Percentiles rank a stretch among this genome's conserved stretches.
phyloP scores from a whole-genome alignment of 495 filamentous ascomycete genomes.

The Podospora appendiculata region DNA sequence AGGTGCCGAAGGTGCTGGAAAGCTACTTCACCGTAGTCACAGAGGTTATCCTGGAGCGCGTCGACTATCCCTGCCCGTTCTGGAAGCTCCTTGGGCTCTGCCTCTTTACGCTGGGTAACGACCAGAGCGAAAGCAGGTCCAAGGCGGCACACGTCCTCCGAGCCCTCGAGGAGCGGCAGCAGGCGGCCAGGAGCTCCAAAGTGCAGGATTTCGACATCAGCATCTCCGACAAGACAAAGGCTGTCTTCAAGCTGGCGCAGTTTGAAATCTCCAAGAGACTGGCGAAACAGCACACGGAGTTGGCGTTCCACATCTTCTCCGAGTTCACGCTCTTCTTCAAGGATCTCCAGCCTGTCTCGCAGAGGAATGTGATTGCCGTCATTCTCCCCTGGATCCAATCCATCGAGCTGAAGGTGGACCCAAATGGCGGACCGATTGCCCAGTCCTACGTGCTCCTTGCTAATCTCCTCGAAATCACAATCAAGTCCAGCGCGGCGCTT shows the following conservation, averaged over 20 bases:
- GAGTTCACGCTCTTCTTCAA: constrained; percentile 91
- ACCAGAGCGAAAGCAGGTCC: constrained; percentile 77
- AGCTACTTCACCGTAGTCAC: constrained; percentile 94
- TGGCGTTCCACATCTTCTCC: constrained; percentile 90
- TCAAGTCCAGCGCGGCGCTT: constrained; percentile 75
- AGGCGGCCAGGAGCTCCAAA: constrained; percentile 64
- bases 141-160: constrained; percentile 82
- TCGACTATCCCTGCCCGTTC: constrained; percentile 73
- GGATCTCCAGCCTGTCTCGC: constrained; percentile 65
- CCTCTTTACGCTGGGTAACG: constrained; percentile 83
- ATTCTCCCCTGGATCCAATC: constrained; percentile 95
- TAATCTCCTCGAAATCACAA: constrained; percentile 94
- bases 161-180: constrained; percentile 74
- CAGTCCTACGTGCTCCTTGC: constrained; percentile 91
- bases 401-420: constrained; percentile 90
- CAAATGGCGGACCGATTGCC: constrained; percentile 81
- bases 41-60: constrained; percentile 72
- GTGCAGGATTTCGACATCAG: constrained; percentile 97
- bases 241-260: constrained; percentile 93
- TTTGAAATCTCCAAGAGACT: constrained; percentile 91
- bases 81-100: constrained; percentile 85
- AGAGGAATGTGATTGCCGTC: constrained; percentile 89
- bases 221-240: constrained; percentile 95
- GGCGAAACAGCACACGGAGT: constrained; percentile 77
- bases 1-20: constrained; percentile 73